Conservation (phyloP, 139 green algal species). For the Chlamydomonas sp. region DNA sequence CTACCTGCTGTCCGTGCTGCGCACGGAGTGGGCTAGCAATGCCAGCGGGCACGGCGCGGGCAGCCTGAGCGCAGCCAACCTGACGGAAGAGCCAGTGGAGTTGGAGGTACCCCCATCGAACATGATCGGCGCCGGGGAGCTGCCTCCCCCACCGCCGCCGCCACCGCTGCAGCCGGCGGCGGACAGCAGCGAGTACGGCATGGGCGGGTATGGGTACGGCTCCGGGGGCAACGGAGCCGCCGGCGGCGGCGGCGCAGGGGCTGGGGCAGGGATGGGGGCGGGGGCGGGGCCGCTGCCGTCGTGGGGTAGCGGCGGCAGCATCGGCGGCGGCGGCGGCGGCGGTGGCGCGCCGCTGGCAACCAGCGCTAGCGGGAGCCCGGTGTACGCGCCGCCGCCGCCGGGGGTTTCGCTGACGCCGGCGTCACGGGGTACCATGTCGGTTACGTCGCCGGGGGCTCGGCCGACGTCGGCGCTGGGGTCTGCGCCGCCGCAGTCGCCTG, state of each 20-base stretch:
- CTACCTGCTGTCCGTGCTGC: constrained; percentile 61
- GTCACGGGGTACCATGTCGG: neutral
- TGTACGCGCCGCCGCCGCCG: constrained; percentile 28
- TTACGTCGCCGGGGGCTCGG: neutral
- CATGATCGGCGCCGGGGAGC: neutral
- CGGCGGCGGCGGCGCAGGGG: neutral
- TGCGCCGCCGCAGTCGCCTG: neutral
- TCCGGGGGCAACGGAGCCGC: neutral
- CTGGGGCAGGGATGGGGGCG: neutral
- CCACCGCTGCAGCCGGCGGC: neutral
- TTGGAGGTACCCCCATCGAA: neutral
- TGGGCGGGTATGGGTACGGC: neutral
- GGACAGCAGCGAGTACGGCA: neutral
- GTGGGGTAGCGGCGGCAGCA: neutral
- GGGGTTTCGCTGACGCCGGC: constrained; percentile 1
- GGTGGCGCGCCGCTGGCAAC: neutral
- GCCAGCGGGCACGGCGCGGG: constrained; percentile 48
- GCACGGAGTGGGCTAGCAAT: constrained; percentile 64
- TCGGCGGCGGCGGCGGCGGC: no score
- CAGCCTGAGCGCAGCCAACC: constrained; percentile 25
- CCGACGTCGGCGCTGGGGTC: neutral
- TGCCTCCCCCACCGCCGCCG: neutral
- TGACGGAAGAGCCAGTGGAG: constrained; percentile 31
- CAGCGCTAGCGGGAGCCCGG: neutral
- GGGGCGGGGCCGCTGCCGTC: neutral